These are phyloP conservation scores for Vigna mungo DNA, from an alignment of 306 rosid genomes.

Conservation along the genomic window DNA sequence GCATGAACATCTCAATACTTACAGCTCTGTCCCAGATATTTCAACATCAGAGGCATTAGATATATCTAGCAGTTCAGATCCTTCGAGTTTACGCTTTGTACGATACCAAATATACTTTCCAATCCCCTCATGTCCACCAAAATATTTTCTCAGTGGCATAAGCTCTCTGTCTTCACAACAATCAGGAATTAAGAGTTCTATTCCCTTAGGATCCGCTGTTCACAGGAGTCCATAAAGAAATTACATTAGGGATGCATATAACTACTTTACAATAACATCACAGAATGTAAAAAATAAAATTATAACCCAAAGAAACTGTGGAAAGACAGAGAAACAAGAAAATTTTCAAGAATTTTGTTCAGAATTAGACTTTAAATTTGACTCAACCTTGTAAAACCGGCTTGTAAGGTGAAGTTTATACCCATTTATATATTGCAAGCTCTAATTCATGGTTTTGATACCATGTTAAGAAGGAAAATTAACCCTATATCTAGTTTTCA, in stretches of 20 bases:
- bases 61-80: conserved; percentile 65
- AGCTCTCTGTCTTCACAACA: conserved; percentile 69
- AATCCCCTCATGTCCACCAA: conserved; percentile 93
- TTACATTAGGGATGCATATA: conserved; percentile 9
- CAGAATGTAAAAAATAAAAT: background rate
- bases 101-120: conserved; percentile 87
- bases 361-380: too few relatives aligned
- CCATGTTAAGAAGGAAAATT: too few relatives aligned
- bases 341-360: background rate
- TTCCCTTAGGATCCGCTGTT: conserved; percentile 84
- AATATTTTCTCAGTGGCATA: conserved; percentile 66
- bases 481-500: too few relatives aligned
- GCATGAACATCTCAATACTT: conserved; percentile 49
- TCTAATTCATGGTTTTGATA: too few relatives aligned
- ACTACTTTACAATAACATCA: background rate
- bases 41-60: conserved; percentile 60
- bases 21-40: conserved; percentile 71
- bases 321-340: background rate
- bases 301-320: background rate
- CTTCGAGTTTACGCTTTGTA: conserved; percentile 68
- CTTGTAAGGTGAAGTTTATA: too few relatives aligned
- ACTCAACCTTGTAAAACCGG: too few relatives aligned
- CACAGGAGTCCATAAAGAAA: conserved; percentile 11
- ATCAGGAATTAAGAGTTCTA: conserved; percentile 77
- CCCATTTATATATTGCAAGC: too few relatives aligned